Evolutionary conservation across 306 rosid genomes (phyloP), one percentile per base, ranked within the genome.

Genomic region (Begonia masoniana): DNA sequence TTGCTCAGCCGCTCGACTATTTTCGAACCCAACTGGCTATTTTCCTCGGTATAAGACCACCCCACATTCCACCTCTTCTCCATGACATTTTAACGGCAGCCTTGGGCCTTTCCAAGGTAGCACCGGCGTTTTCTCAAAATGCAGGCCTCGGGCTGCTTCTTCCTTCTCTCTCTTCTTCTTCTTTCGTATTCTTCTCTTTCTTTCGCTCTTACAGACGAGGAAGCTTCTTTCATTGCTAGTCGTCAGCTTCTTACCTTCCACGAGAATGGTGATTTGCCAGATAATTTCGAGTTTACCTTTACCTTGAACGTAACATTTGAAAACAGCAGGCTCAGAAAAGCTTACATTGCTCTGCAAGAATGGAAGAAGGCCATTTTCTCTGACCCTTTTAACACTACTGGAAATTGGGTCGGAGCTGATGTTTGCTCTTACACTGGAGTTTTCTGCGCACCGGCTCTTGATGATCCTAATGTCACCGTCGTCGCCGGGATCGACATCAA

Each of bases 401-500:
- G 4, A 0, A 2, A 78, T 52, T 91, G 99, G 99, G 76, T 76
- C 9, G 99, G 99, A 45, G 63, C 94, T 19, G 26, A 75, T 10
- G 96, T 91, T 13, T 91, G 97, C 58, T 42, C 10, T 58, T 91
- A 91, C 78, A 60, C 50, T 3, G 74, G 64, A 0, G 92, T 91
- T 13, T 91, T 46, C 86, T 91, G 97, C 60, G 83, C 97, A 15
- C 67, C 21, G 0, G 94, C 97, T 1, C 76, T 16, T 2, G 94
- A 85, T 58, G 65, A 91, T 65, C 75, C 19, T 14, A 61, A 41
- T 55, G 75, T 83, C 76, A 70, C 61, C 1, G 80, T 94, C 21
- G 96, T 91, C 16, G 96, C 97, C 41, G 97, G 97, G 16, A 81
- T 91, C 66, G 97, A 91, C 62, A 94, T 91, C 61, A 91, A 91